Evolutionary conservation across 768 basidiomycete genomes (phyloP).

Genomic region (Collybia mongolica): DNA sequence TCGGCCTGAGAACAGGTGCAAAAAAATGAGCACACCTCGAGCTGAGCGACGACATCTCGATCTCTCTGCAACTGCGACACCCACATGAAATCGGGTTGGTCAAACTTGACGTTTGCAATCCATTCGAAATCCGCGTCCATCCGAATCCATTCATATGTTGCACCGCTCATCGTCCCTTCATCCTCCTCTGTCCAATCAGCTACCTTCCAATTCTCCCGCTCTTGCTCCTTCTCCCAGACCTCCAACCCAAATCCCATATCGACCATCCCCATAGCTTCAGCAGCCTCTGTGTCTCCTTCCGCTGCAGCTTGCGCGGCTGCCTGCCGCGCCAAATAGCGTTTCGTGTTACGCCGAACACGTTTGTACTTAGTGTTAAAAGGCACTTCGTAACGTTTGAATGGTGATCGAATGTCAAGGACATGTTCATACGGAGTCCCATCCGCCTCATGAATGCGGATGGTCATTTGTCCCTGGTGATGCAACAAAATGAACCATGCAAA

Average conservation of each 20-base stretch:
- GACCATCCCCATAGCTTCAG: conserved; percentile 90
- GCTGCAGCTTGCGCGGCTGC: conserved; percentile 92
- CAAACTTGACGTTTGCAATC: conserved; percentile 90
- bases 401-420: conserved; percentile 84
- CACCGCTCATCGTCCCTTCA: conserved; percentile 88
- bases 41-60: conserved; percentile 93
- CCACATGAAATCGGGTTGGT: conserved; percentile 99
- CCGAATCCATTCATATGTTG: conserved; percentile 98
- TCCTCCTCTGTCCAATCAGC: conserved; percentile 98
- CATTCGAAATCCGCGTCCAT: conserved; percentile 99
- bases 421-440: conserved; percentile 99
- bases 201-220: conserved; percentile 93
- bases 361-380: conserved; percentile 99
- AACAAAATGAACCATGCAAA: not conserved
- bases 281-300: conserved; percentile 88
- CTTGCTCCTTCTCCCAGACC: conserved; percentile 94
- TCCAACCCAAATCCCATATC: conserved; percentile 93
- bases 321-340: conserved; percentile 92
- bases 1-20: not conserved
- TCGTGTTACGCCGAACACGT: conserved; percentile 92
- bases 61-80: conserved; percentile 94
- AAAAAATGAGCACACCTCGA: conserved; percentile 77
- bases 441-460: conserved; percentile 97
- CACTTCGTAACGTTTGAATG: conserved; percentile 94
- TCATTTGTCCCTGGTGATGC: conserved; percentile 82